These are phyloP conservation scores for Backusella circina DNA, from an alignment of 192 early-diverging fungal species.

Conservation along the genomic window DNA sequence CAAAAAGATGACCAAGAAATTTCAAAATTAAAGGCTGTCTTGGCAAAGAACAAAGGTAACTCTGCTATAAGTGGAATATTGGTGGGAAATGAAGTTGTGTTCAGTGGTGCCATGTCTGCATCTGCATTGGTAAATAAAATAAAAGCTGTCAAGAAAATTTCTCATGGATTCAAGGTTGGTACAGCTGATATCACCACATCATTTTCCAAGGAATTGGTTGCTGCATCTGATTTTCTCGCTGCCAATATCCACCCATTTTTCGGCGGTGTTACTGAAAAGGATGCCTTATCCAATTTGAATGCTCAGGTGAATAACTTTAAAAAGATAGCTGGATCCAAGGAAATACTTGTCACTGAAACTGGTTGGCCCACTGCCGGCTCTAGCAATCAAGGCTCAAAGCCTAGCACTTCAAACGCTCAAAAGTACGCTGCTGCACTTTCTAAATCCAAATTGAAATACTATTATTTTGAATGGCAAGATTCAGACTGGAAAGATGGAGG, in stretches of 20 bases:
- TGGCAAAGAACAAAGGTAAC: neutral
- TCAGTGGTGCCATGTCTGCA: neutral
- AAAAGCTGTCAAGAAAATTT: constrained; percentile 19
- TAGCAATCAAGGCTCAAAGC: constrained; percentile 38
- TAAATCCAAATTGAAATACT: constrained; percentile 44
- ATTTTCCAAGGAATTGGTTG: constrained; percentile 33
- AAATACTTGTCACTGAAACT: constrained; percentile 53
- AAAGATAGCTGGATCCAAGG: constrained; percentile 36
- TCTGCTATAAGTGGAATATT: constrained; percentile 15
- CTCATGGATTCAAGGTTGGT: constrained; percentile 36
- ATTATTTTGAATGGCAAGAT: constrained; percentile 57
- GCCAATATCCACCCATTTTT: constrained; percentile 62
- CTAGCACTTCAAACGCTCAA: constrained; percentile 40
- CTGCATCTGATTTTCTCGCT: constrained; percentile 52
- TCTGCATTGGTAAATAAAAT: constrained; percentile 17
- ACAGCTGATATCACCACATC: constrained; percentile 52
- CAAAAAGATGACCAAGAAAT: constrained; percentile 20
- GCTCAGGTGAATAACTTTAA: constrained; percentile 45
- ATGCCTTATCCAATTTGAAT: constrained; percentile 43
- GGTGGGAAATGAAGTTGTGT: constrained; percentile 27
- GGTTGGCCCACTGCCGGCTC: constrained; percentile 59
- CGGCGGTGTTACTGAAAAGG: constrained; percentile 41
- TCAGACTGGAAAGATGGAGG: constrained; percentile 49
- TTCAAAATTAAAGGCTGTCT: neutral
- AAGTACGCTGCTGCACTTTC: constrained; percentile 42